Percentiles rank a stretch among this genome's conserved stretches.
Evolutionary conservation across 2,329 filamentous ascomycete species (phyloP).

Genomic region (Chrysoporthe cubensis): DNA sequence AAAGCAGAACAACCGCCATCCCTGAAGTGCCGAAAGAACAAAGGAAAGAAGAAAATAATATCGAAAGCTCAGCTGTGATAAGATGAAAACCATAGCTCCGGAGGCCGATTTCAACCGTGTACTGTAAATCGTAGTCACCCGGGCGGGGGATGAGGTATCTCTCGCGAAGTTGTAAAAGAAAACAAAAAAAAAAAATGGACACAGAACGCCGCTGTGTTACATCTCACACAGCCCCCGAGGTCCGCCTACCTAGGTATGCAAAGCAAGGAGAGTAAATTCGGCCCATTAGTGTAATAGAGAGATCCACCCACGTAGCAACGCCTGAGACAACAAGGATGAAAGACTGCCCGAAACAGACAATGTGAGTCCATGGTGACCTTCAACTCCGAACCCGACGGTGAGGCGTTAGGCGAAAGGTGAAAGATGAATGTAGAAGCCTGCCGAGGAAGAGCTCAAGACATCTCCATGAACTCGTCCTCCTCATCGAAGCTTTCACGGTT

Average conservation of each 20-base stretch:
- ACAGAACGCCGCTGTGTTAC: slow-evolving; percentile 33
- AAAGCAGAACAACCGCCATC: neutral
- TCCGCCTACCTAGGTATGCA: slow-evolving; percentile 12
- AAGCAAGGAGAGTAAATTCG: neutral
- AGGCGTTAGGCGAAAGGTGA: neutral
- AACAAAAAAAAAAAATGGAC: neutral
- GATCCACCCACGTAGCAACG: neutral
- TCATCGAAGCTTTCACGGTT: slow-evolving; percentile 61
- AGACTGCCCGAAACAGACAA: neutral
- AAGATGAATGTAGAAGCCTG: neutral
- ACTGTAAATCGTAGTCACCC: slow-evolving; percentile 6
- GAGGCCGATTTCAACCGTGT: slow-evolving; percentile 14
- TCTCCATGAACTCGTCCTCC: slow-evolving; percentile 92
- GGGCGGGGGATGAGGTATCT: slow-evolving; percentile 20
- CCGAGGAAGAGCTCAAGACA: slow-evolving; percentile 43
- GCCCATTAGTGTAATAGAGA: neutral
- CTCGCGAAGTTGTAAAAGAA: slow-evolving; percentile 3
- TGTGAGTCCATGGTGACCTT: neutral
- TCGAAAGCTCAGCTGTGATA: slow-evolving; percentile 27
- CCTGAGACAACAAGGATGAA: neutral
- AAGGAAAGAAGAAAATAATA: slow-evolving; percentile 12
- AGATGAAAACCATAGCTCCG: neutral
- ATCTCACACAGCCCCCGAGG: slow-evolving; percentile 30
- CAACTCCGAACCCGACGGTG: neutral
- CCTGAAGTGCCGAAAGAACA: neutral